Percentiles rank a stretch among this genome's conserved stretches.
Evolutionary conservation across 768 basidiomycete species (phyloP).

Genomic region (Collybia sordida): DNA sequence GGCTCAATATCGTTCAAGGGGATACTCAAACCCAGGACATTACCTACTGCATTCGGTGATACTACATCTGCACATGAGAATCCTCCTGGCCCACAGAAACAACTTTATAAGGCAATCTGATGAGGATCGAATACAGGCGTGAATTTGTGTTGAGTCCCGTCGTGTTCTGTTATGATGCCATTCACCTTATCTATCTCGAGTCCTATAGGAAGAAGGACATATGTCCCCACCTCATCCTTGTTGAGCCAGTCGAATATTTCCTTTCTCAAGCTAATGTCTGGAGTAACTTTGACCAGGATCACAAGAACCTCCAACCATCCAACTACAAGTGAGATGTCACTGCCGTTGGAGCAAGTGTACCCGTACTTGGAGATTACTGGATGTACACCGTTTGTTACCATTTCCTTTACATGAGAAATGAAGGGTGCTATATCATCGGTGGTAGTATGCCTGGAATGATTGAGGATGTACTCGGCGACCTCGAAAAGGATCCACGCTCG

Average conservation of each 20-base stretch:
- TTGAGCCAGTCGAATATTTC: too few species aligned
- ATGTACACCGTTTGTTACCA: neutral
- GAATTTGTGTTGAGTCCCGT: too few species aligned
- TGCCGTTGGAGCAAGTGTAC: neutral
- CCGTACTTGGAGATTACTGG: neutral
- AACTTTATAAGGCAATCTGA: neutral
- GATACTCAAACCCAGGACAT: too few species aligned
- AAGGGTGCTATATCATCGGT: neutral
- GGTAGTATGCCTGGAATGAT: neutral
- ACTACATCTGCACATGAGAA: too few species aligned
- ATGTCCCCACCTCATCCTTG: too few species aligned
- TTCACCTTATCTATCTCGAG: too few species aligned
- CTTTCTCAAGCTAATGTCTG: neutral
- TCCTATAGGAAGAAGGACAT: too few species aligned
- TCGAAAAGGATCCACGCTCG: neutral
- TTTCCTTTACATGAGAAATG: neutral
- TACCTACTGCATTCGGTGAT: too few species aligned
- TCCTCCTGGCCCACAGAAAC: too few species aligned
- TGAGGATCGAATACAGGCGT: too few species aligned
- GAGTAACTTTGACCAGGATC: neutral
- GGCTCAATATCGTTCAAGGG: too few species aligned
- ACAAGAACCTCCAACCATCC: neutral
- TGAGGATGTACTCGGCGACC: neutral
- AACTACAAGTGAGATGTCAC: neutral
- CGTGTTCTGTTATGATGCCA: too few species aligned